Percentiles rank a stretch among this genome's conserved stretches.
Evolutionary conservation across 331 rosid species (phyloP).

Genomic region (Erythrophleum ivorense): DNA sequence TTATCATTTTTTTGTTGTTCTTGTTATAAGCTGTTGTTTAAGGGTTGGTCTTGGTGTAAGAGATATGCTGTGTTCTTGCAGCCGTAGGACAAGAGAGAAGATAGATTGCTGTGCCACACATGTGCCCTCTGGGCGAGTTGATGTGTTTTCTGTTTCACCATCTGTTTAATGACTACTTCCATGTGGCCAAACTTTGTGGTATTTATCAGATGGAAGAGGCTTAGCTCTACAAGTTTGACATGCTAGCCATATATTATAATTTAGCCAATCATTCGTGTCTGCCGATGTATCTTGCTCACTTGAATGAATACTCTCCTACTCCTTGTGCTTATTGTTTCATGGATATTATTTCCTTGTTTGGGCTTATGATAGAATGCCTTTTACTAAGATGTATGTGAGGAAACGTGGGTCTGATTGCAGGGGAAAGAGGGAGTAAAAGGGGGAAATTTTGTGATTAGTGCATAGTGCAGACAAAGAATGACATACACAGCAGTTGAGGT

Average conservation of each 20-base stretch:
- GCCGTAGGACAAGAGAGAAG: background rate
- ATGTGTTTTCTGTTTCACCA: background rate
- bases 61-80: background rate
- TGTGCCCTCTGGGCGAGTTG: background rate
- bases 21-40: background rate
- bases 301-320: background rate
- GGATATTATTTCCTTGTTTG: background rate
- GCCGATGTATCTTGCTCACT: background rate
- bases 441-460: background rate
- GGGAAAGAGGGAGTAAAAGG: background rate
- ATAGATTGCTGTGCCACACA: background rate
- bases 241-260: background rate
- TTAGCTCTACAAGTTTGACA: too few relatives aligned
- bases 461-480: background rate
- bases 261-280: background rate
- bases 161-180: background rate
- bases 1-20: background rate
- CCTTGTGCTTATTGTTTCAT: background rate
- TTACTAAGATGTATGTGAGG: background rate
- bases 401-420: background rate
- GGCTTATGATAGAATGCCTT: background rate
- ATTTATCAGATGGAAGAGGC: background rate
- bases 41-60: background rate
- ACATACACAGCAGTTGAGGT: too few relatives aligned
- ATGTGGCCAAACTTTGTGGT: background rate